A percentile compares a stretch with the other conserved stretches of the same genome.
phyloP scores from a whole-genome alignment of 1,284 basidiomycete genomes.

The Rhizopogon parksii region DNA sequence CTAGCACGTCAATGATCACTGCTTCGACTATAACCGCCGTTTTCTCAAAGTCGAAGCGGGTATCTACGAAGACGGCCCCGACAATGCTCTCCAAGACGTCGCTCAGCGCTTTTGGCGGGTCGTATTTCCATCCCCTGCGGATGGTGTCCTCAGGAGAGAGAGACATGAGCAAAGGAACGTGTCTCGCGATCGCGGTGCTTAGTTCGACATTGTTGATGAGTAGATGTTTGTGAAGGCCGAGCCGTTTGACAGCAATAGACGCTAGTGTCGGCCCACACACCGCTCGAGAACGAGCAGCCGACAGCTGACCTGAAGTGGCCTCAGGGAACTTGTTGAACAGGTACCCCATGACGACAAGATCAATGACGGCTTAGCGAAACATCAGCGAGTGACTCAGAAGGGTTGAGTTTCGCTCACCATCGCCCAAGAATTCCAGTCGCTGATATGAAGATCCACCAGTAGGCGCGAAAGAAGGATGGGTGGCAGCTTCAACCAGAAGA shows the following conservation, averaged over 20 bases:
- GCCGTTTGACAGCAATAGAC: slow-evolving; percentile 54
- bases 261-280: slow-evolving; percentile 73
- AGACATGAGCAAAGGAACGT: slow-evolving; percentile 50
- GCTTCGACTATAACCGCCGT: slow-evolving; percentile 52
- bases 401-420: slow-evolving; percentile 46
- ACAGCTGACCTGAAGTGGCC: slow-evolving; percentile 70
- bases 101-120: slow-evolving; percentile 75
- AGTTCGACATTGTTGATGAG: slow-evolving; percentile 68
- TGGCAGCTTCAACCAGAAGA: slow-evolving; percentile 68
- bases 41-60: slow-evolving; percentile 62
- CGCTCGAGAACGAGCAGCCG: slow-evolving; percentile 60
- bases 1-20: slow-evolving; percentile 58
- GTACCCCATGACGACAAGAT: slow-evolving; percentile 67
- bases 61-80: slow-evolving; percentile 80
- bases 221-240: slow-evolving; percentile 64
- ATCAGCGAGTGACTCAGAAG: slow-evolving; percentile 10
- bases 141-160: slow-evolving; percentile 57
- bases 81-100: slow-evolving; percentile 79
- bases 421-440: slow-evolving; percentile 79
- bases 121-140: slow-evolving; percentile 66
- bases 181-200: slow-evolving; percentile 52
- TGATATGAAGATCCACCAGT: slow-evolving; percentile 65
- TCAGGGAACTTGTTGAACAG: slow-evolving; percentile 62
- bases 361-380: slow-evolving; percentile 54
- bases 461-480: slow-evolving; percentile 68